Conservation (phyloP, 164 flowering plant genomes). For the Aristolochia contorta region DNA sequence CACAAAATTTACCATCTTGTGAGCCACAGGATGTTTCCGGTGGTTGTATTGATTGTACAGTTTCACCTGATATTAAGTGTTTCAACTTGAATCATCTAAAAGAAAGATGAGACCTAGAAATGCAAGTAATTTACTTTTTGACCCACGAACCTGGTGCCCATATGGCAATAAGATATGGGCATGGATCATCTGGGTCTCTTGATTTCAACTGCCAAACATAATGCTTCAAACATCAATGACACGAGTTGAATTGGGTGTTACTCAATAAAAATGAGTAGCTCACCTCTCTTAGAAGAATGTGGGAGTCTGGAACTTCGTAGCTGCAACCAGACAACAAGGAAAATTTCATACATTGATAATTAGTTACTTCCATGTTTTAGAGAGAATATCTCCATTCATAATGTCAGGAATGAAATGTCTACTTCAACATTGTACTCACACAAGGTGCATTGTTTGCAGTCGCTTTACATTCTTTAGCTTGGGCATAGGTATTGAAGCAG, state of each 20-base stretch:
- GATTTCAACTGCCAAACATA: constrained; percentile 46
- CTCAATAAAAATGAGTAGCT: constrained; percentile 13
- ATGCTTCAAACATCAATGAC: background rate
- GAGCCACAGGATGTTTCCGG: constrained; percentile 40
- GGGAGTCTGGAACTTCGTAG: constrained; percentile 89
- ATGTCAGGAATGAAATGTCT: background rate
- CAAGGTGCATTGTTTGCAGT: constrained; percentile 57
- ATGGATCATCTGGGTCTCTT: constrained; percentile 76
- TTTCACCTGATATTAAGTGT: constrained; percentile 56
- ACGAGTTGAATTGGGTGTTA: background rate
- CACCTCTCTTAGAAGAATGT: constrained; percentile 74
- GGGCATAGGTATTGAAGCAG: constrained; percentile 44
- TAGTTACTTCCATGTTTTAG: background rate
- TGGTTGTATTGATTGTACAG: constrained; percentile 58
- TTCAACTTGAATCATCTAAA: background rate
- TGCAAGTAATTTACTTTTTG: background rate
- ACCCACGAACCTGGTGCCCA: constrained; percentile 79
- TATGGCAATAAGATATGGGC: constrained; percentile 85
- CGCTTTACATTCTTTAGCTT: constrained; percentile 45
- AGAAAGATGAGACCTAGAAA: background rate
- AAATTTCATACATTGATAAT: background rate
- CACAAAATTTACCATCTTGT: constrained; percentile 41
- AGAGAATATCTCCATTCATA: background rate
- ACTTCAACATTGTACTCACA: constrained; percentile 13
- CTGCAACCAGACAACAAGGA: constrained; percentile 31